These are phyloP conservation scores for Tausonia pullulans DNA, from an alignment of 1,284 basidiomycete species.

Conservation along the genomic window DNA sequence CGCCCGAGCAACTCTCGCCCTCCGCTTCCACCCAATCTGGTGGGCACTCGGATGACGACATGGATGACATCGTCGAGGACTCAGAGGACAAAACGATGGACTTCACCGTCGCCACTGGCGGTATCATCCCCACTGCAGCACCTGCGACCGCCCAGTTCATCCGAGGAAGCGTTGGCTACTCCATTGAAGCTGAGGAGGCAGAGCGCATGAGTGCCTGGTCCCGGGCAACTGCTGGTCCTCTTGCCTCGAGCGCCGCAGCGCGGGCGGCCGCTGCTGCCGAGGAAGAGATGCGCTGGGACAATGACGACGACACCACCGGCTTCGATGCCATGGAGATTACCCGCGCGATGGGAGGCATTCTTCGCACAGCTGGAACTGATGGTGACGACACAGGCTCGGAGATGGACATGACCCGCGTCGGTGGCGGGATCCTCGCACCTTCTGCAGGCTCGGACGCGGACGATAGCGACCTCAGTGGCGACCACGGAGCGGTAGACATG, in stretches of 20 bases:
- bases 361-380: not conserved
- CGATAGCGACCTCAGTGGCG: constrained; percentile 41
- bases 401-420: constrained; percentile 6
- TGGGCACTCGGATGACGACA: constrained; percentile 18
- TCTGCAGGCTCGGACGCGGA: constrained; percentile 28
- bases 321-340: not conserved
- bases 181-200: constrained; percentile 18
- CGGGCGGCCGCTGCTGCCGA: constrained; percentile 4
- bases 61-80: constrained; percentile 20
- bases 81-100: constrained; percentile 36
- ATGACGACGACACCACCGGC: not conserved
- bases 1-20: too few relatives aligned
- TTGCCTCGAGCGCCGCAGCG: constrained; percentile 10
- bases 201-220: constrained; percentile 7
- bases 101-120: constrained; percentile 35
- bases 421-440: constrained; percentile 11
- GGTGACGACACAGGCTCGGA: constrained; percentile 5
- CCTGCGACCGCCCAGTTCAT: constrained; percentile 26
- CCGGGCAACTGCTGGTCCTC: not conserved
- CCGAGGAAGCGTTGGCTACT: constrained; percentile 32
- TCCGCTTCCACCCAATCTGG: too few relatives aligned
- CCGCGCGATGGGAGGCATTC: constrained; percentile 9
- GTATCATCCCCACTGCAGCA: constrained; percentile 29
- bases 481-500: constrained; percentile 24
- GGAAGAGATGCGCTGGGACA: not conserved